Evolutionary conservation across 148 eudicot species (phyloP).

Genomic region (Rhododendron ovatum): DNA sequence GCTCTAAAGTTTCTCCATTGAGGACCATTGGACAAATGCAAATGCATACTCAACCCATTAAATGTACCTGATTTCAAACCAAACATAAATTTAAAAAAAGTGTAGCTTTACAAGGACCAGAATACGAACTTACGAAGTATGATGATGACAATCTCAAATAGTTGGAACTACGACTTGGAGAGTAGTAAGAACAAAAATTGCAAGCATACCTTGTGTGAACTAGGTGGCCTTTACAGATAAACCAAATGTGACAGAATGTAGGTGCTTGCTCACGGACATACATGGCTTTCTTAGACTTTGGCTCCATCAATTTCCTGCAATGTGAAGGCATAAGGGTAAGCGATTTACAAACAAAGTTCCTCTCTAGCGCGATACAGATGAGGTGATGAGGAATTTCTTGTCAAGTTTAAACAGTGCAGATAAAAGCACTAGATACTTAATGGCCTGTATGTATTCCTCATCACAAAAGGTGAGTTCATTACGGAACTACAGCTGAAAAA

Average conservation of each 20-base stretch:
- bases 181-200: neutral
- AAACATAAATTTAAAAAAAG: neutral
- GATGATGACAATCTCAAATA: neutral
- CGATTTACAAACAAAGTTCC: constrained; percentile 5
- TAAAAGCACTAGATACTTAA: neutral
- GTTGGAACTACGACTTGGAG: neutral
- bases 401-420: neutral
- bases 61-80: neutral
- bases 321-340: neutral
- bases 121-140: neutral
- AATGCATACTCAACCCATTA: neutral
- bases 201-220: constrained; percentile 61
- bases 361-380: neutral
- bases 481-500: neutral
- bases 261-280: constrained; percentile 64
- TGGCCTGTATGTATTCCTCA: neutral
- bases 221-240: constrained; percentile 67
- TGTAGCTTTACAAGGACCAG: neutral
- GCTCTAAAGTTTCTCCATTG: neutral
- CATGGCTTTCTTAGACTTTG: constrained; percentile 74
- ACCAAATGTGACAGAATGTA: constrained; percentile 64
- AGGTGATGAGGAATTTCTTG: neutral
- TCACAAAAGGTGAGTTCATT: neutral
- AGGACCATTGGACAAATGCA: neutral
- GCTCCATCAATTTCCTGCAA: constrained; percentile 72